Evolutionary conservation across 139 green algal species (phyloP), one percentile per base, ranked within the genome.

Genomic region (Parachlorella kessleri): DNA sequence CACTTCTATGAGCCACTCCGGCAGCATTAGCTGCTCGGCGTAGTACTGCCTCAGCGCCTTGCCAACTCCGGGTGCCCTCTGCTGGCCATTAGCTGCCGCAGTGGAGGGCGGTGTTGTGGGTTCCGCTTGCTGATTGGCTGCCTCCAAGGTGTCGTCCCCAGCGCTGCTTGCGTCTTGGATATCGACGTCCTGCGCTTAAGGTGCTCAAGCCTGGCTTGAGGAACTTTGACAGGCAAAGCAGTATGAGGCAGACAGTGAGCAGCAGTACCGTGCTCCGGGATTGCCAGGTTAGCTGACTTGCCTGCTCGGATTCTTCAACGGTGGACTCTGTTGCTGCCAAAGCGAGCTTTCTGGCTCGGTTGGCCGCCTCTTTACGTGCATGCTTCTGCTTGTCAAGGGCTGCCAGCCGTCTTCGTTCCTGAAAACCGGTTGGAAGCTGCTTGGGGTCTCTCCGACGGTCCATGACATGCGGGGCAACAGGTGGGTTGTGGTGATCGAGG

Each of bases 1-100:
- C 23, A 97, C 82, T 33, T 98, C 95, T 6, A 92, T 86, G 83
- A 98, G 88, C 95, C 95, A 98, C 75, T 98, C 92, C 7, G 93
- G 93, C 28, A 89, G 84, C 92, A 96, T 95, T 10, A 98, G 81
- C 89, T 97, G 91, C 28, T 73, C 66, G 21, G 88, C 89, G 72
- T 89, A 96, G 59, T 81, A 85, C n/a, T 82, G 26, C 18, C 75
- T 14, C 48, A 59, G 73, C 42, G 67, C 23, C 23, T 10, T 74
- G n/a, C 71, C 76, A 63, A 28, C 35, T 3, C 26, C 3, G 14
- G 40, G 35, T 28, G 32, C 76, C 3, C 36, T 69, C 35, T 5
- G 63, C 59, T 32, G 65, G 30, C 38, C 79, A 76, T 75, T 2
- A 76, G 32, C 18, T 65, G 42, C 30, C 76, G 72, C 53, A 55